Conservation (phyloP, 108 stramenopile species). For the Skeletonema tropicum region DNA sequence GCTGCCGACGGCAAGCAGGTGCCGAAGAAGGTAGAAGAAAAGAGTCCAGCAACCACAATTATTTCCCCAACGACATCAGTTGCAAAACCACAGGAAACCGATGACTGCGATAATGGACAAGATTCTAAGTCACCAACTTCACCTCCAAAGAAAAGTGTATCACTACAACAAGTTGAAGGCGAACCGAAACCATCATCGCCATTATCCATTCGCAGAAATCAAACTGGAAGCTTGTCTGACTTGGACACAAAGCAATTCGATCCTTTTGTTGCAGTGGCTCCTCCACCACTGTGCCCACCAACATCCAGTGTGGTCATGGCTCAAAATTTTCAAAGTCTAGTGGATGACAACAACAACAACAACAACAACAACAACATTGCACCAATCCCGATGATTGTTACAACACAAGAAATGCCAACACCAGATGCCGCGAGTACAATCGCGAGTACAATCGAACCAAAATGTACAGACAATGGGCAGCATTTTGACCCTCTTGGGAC, state of each 20-base stretch:
- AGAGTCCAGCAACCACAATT: not conserved
- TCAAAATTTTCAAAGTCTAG: slow-evolving; percentile 4
- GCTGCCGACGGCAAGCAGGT: not conserved
- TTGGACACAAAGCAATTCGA: not conserved
- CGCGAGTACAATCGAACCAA: not conserved
- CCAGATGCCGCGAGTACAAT: not conserved
- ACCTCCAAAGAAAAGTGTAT: not conserved
- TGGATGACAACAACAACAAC: too few relatives aligned
- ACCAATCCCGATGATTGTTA: slow-evolving; percentile 7
- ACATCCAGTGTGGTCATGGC: not conserved
- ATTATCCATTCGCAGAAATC: not conserved
- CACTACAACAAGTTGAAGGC: not conserved
- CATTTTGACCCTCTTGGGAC: slow-evolving; percentile 41
- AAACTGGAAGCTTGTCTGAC: not conserved
- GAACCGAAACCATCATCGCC: slow-evolving; percentile 1
- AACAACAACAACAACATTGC: too few relatives aligned
- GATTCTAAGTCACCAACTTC: not conserved
- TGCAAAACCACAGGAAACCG: not conserved
- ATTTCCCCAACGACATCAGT: not conserved
- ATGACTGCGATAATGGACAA: not conserved
- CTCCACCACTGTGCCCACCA: not conserved
- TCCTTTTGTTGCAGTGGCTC: not conserved
- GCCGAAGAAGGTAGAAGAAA: not conserved
- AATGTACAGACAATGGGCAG: not conserved
- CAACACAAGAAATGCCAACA: not conserved